Base-by-base conservation (phyloP, 768 basidiomycete species). In the Boletus rubroflammeus region DNA sequence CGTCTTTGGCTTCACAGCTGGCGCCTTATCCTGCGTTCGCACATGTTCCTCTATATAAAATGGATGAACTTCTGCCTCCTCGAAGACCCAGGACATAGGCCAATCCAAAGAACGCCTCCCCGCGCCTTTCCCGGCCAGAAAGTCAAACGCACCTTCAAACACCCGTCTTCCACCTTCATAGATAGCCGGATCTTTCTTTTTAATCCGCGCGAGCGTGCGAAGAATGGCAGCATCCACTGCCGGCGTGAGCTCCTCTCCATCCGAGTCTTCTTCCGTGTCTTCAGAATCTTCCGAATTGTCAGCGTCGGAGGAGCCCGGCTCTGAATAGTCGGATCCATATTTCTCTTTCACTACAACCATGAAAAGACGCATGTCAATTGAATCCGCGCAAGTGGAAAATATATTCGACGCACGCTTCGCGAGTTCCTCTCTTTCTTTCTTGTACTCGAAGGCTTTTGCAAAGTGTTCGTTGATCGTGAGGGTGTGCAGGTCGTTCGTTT, bases 181-280 rank as follows among this genome's bases (percentile, higher is more conserved):
- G 29, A 99, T 96, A 0, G 75, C 79, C 0, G 94, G 93, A 66
- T 95, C 92, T 61, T 81, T 88, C 50, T 80, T 78, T 67, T 83
- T 82, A 51, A 98, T 97, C 61, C 86, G 81, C 0, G 87, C 90
- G 9, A 99, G 77, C 1, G 93, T 98, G 45, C 93, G 78, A 38
- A 98, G 78, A 62, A 98, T 97, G 19, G 97, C 97, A 41, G 85
- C 97, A 63, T 98, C 96, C 47, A 98, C 83, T 0, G 86, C 86
- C 5, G 94, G 93, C 0, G 95, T 98, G 47, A 98, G 81, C 67
- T 98, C 91, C 61, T 93, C 92, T 14, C 94, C 97, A 53, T 96
- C 90, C 65, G 94, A 90, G 67, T 98, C 95, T 66, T 98, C 95
- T 62, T 93, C 90, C 40, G 82, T 86, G 28, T 81, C 80, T 66